A percentile compares a stretch with the other conserved stretches of the same genome.
These are phyloP conservation scores for Tolypocladium sp. DNA, from an alignment of 2,329 filamentous ascomycete genomes.

Conservation along the genomic window DNA sequence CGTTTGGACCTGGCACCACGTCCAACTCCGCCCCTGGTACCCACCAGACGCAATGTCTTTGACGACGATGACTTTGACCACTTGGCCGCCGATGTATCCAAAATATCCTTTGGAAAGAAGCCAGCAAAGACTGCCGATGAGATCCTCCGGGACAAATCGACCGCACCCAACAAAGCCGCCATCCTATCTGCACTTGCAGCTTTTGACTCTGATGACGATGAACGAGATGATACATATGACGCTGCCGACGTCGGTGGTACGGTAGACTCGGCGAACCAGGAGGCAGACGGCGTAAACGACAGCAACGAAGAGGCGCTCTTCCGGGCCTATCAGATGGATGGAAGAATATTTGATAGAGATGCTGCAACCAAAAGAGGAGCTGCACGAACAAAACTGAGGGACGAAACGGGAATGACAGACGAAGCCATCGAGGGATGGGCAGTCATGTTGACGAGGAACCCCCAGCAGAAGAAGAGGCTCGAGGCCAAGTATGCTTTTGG, in stretches of 20 bases:
- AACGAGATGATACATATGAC: slow-evolving; percentile 95
- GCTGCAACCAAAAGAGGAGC: slow-evolving; percentile 57
- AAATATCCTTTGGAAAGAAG: slow-evolving; percentile 71
- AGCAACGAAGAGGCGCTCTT: slow-evolving; percentile 65
- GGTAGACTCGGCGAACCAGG: slow-evolving; percentile 60
- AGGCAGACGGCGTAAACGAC: slow-evolving; percentile 36
- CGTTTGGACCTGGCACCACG: slow-evolving; percentile 41
- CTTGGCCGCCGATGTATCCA: slow-evolving; percentile 55
- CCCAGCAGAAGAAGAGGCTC: slow-evolving; percentile 56
- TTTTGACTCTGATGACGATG: slow-evolving; percentile 92
- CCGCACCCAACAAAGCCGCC: slow-evolving; percentile 67
- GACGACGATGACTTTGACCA: slow-evolving; percentile 74
- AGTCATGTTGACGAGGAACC: slow-evolving; percentile 70
- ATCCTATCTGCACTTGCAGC: slow-evolving; percentile 81
- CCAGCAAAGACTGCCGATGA: slow-evolving; percentile 59
- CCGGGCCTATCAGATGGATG: slow-evolving; percentile 56
- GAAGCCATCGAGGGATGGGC: slow-evolving; percentile 93
- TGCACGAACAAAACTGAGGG: slow-evolving; percentile 54
- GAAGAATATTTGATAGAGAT: slow-evolving; percentile 62
- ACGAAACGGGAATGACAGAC: slow-evolving; percentile 81
- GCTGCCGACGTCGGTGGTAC: slow-evolving; percentile 84
- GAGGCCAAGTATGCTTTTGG: slow-evolving; percentile 62
- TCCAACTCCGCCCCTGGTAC: slow-evolving; percentile 47
- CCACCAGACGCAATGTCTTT: slow-evolving; percentile 62
- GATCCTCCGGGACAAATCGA: slow-evolving; percentile 55